A percentile compares a stretch with the other conserved stretches of the same genome.
phyloP scores from a whole-genome alignment of 108 stramenopile species.

The Conticribra weissflogii region DNA sequence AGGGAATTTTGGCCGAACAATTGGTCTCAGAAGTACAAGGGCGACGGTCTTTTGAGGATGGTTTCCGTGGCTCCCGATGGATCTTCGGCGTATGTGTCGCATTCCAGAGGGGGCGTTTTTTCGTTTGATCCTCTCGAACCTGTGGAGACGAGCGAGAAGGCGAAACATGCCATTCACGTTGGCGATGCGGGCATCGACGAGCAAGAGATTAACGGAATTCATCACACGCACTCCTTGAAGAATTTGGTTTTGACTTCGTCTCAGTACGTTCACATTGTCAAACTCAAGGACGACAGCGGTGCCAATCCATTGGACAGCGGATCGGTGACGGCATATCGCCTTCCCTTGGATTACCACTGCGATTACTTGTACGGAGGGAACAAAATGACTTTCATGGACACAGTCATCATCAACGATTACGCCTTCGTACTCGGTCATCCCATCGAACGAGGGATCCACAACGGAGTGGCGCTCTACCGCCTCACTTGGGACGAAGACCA shows the following conservation, averaged over 20 bases:
- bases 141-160: constrained; percentile 7
- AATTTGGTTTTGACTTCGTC: constrained; percentile 38
- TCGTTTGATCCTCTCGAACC: constrained; percentile 42
- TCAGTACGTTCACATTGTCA: constrained; percentile 38
- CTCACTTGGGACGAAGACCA: constrained; percentile 49
- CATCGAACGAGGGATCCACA: constrained; percentile 17
- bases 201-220: constrained; percentile 36
- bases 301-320: constrained; percentile 34
- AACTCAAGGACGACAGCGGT: constrained; percentile 24
- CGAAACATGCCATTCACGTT: constrained; percentile 18
- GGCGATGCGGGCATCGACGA: constrained; percentile 32
- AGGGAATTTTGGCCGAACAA: constrained; percentile 21
- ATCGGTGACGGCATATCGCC: constrained; percentile 26
- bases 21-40: constrained; percentile 16
- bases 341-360: constrained; percentile 48
- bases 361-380: constrained; percentile 38
- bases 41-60: constrained; percentile 30
- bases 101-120: constrained; percentile 34
- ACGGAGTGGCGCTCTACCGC: constrained; percentile 49
- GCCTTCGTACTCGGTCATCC: constrained; percentile 52
- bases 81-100: constrained; percentile 34
- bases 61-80: constrained; percentile 37
- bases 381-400: constrained; percentile 43
- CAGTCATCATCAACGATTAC: constrained; percentile 51
- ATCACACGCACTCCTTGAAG: constrained; percentile 34